Evolutionary conservation across 75 land plant species (phyloP).

Genomic region (Picea sitchensis): DNA sequence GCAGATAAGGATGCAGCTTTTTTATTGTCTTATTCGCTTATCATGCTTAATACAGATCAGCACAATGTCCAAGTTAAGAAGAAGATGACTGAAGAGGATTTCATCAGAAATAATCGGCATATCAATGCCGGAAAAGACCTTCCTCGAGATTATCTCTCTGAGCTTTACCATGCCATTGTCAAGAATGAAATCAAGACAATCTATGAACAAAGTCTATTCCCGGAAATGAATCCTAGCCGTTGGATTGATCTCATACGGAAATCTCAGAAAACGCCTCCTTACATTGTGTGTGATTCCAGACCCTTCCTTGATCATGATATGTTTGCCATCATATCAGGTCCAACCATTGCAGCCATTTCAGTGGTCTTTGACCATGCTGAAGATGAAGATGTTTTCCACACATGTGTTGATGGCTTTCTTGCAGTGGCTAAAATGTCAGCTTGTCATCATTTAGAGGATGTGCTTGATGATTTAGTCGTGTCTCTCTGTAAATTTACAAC

Average conservation of each 20-base stretch:
- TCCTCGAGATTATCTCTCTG: slow-evolving; percentile 77
- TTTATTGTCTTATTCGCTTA: slow-evolving; percentile 82
- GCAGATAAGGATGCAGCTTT: slow-evolving; percentile 96
- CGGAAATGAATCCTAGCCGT: slow-evolving; percentile 93
- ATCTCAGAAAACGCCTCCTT: slow-evolving; percentile 66
- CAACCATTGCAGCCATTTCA: slow-evolving; percentile 97
- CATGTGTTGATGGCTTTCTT: slow-evolving; percentile 77
- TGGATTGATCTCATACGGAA: slow-evolving; percentile 92
- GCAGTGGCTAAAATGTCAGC: slow-evolving; percentile 85
- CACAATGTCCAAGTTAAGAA: slow-evolving; percentile 95
- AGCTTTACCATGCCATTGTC: slow-evolving; percentile 85
- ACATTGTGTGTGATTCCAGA: slow-evolving; percentile 60
- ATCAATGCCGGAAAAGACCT: slow-evolving; percentile 94
- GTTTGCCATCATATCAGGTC: slow-evolving; percentile 98
- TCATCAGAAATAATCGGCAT: slow-evolving; percentile 77
- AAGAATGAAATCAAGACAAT: slow-evolving; percentile 83
- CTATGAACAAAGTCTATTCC: slow-evolving; percentile 63
- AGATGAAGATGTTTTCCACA: slow-evolving; percentile 65
- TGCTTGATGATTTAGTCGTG: slow-evolving; percentile 78
- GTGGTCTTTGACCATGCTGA: slow-evolving; percentile 95
- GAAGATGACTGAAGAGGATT: slow-evolving; percentile 98
- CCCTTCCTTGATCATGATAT: slow-evolving; percentile 87
- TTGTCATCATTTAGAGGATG: slow-evolving; percentile 78
- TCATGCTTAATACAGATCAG: slow-evolving; percentile 98
- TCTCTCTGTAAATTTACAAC: slow-evolving; percentile 89